Conservation (phyloP, 1,284 basidiomycete species). For the Earliella scabrosa region DNA sequence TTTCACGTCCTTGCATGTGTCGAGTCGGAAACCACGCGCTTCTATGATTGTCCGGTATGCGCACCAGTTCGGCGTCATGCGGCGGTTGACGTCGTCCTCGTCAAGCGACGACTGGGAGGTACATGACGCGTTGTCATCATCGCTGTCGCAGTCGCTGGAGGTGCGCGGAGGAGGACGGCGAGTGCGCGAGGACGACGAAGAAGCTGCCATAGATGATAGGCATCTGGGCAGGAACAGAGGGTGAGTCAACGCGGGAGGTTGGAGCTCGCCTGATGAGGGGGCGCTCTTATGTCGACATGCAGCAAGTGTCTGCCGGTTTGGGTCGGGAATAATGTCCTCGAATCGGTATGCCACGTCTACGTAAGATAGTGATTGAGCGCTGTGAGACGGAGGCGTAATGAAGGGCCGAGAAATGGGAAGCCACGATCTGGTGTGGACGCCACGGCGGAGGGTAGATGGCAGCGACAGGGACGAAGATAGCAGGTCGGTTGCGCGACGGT, state of each 20-base stretch:
- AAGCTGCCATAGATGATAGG: slow-evolving; percentile 16
- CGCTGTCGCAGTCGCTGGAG: slow-evolving; percentile 26
- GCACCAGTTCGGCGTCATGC: slow-evolving; percentile 64
- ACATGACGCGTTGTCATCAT: slow-evolving; percentile 37
- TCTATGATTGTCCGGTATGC: slow-evolving; percentile 54
- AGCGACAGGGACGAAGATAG: not conserved
- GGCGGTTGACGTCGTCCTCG: slow-evolving; percentile 64
- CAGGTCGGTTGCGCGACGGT: slow-evolving; percentile 22
- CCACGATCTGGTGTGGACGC: not conserved
- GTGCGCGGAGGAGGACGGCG: slow-evolving; percentile 7
- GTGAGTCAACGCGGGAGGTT: not conserved
- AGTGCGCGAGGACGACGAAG: slow-evolving; percentile 7
- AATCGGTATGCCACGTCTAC: slow-evolving; percentile 11
- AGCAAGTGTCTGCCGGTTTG: not conserved
- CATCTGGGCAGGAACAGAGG: slow-evolving; percentile 1
- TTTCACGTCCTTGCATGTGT: slow-evolving; percentile 69
- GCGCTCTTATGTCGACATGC: slow-evolving; percentile 17
- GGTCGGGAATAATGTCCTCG: slow-evolving; percentile 16
- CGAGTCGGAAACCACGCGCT: slow-evolving; percentile 60
- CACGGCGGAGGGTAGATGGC: not conserved
- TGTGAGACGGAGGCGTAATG: slow-evolving; percentile 7
- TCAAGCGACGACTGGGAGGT: slow-evolving; percentile 57
- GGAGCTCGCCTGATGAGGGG: not conserved
- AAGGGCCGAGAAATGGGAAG: slow-evolving; percentile 10
- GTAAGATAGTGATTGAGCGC: slow-evolving; percentile 1